Conservation (phyloP, 108 stramenopile genomes). For the Conticribra guillardii region DNA sequence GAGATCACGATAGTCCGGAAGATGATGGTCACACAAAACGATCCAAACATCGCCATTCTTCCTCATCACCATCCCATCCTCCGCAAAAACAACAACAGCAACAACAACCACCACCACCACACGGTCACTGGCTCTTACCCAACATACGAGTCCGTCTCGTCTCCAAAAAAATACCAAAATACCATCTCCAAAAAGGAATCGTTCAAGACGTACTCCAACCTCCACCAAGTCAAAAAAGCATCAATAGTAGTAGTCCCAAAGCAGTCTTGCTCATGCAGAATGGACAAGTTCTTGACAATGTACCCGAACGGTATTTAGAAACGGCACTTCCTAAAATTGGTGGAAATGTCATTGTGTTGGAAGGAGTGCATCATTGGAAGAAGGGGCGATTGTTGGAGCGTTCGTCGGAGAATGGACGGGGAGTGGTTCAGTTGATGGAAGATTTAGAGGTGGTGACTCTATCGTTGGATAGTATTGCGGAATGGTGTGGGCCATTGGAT, state of each 20-base stretch:
- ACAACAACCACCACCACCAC: slow-evolving; percentile 8
- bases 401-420: slow-evolving; percentile 55
- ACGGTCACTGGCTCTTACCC: slow-evolving; percentile 70
- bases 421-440: slow-evolving; percentile 76
- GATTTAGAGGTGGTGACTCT: slow-evolving; percentile 78
- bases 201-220: slow-evolving; percentile 73
- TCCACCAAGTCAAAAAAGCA: too few relatives aligned
- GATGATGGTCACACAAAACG: slow-evolving; percentile 6
- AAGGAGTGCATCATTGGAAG: slow-evolving; percentile 49
- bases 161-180: slow-evolving; percentile 66
- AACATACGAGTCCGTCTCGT: slow-evolving; percentile 86
- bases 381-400: slow-evolving; percentile 84
- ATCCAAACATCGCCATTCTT: slow-evolving; percentile 4
- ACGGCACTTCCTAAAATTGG: slow-evolving; percentile 85
- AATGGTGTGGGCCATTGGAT: slow-evolving; percentile 84
- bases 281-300: slow-evolving; percentile 67
- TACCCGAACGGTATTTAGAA: slow-evolving; percentile 84
- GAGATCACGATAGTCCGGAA: slow-evolving; percentile 11
- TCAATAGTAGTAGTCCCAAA: slow-evolving; percentile 36
- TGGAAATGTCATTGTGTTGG: slow-evolving; percentile 77
- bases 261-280: slow-evolving; percentile 74
- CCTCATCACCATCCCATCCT: slow-evolving; percentile 1
- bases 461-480: slow-evolving; percentile 85
- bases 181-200: slow-evolving; percentile 79
- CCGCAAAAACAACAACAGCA: too few relatives aligned